Evolutionary conservation across 2,329 filamentous ascomycete genomes (phyloP).

Genomic region (Aureobasidium sp.): DNA sequence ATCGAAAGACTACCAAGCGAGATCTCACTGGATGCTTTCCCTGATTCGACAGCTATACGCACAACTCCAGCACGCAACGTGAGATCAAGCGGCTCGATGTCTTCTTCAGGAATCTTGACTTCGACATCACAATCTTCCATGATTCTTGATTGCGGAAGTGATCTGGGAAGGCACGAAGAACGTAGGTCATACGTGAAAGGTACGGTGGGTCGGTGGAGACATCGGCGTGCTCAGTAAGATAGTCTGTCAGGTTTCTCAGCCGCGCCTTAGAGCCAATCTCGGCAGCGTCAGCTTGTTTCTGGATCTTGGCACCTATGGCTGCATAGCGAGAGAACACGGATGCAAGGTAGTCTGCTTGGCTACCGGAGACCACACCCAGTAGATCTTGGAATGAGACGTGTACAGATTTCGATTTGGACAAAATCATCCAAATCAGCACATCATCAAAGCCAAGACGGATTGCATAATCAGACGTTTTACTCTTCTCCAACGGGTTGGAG

Average conservation of each 20-base stretch:
- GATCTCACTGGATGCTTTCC: constrained; percentile 71
- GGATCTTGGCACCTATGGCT: constrained; percentile 1
- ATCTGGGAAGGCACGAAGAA: constrained; percentile 67
- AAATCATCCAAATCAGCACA: constrained; percentile 62
- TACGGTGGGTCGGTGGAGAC: constrained; percentile 71
- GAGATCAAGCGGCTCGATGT: constrained; percentile 43
- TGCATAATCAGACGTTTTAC: constrained; percentile 55
- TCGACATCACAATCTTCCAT: constrained; percentile 65
- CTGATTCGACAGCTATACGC: constrained; percentile 69
- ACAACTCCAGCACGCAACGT: constrained; percentile 55
- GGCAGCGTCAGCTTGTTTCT: constrained; percentile 11
- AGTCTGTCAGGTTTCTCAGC: constrained; percentile 60
- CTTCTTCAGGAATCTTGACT: constrained; percentile 21
- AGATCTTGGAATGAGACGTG: constrained; percentile 66
- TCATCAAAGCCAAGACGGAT: constrained; percentile 48
- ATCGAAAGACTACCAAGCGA: constrained; percentile 52
- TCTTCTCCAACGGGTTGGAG: constrained; percentile 27
- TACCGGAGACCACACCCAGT: constrained; percentile 61
- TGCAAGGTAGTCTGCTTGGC: constrained; percentile 71
- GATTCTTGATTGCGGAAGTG: constrained; percentile 85
- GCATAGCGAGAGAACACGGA: constrained; percentile 10
- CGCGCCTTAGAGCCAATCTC: constrained; percentile 29
- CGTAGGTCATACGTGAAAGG: constrained; percentile 78
- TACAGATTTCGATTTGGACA: constrained; percentile 56
- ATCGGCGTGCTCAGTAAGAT: constrained; percentile 58